Percentiles rank a stretch among this genome's conserved stretches.
phyloP scores from a whole-genome alignment of 176 grass and related monocot genomes.

The Lolium multiflorum region DNA sequence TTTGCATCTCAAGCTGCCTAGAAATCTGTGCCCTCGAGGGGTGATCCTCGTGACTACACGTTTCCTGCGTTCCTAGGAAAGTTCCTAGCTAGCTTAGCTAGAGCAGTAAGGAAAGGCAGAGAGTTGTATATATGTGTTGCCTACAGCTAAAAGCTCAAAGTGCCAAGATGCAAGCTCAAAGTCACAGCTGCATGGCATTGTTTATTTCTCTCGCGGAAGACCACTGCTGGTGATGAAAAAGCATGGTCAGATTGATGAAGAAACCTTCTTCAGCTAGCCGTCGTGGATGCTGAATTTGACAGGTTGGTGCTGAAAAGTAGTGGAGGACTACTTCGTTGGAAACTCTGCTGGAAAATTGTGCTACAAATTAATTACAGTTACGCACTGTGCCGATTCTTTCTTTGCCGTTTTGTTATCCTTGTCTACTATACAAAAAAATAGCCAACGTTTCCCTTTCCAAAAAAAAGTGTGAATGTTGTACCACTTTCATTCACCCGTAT shows the following conservation, averaged over 20 bases:
- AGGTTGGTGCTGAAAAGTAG: not conserved
- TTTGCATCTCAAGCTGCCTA: conserved; percentile 13
- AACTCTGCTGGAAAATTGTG: not conserved
- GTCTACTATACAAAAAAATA: too few relatives aligned
- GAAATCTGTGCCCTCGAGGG: not conserved
- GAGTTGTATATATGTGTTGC: conserved; percentile 1
- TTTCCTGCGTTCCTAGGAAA: not conserved
- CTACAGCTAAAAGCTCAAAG: conserved; percentile 25
- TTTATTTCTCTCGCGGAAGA: not conserved
- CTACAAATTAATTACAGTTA: too few relatives aligned
- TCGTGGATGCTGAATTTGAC: not conserved
- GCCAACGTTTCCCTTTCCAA: too few relatives aligned
- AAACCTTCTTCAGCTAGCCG: not conserved
- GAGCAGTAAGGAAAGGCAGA: not conserved
- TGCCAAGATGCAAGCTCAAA: conserved; percentile 9
- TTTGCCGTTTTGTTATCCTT: too few relatives aligned
- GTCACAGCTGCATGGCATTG: conserved; percentile 13
- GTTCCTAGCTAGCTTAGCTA: conserved; percentile 2
- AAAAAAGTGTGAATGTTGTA: too few relatives aligned
- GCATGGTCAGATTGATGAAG: not conserved
- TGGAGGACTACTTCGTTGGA: not conserved
- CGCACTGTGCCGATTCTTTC: too few relatives aligned
- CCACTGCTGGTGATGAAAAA: not conserved
- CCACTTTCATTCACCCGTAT: too few relatives aligned
- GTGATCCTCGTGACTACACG: not conserved